Conservation (phyloP, 2,329 filamentous ascomycete genomes). For the Xylaria multiplex region DNA sequence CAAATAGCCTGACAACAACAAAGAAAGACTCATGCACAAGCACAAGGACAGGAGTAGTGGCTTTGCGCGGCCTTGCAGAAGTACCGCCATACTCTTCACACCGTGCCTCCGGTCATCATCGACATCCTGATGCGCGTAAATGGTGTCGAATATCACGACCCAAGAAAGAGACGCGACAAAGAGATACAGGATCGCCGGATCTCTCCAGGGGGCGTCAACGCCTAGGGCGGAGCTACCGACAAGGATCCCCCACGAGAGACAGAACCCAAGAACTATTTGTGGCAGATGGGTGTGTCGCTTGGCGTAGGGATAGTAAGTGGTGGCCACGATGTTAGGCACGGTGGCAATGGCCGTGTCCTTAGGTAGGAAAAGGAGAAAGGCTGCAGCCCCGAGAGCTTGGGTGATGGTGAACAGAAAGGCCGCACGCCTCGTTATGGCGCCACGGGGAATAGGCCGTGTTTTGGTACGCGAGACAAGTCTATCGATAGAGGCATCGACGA, state of each 20-base stretch:
- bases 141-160: slow-evolving; percentile 45
- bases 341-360: slow-evolving; percentile 12
- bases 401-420: slow-evolving; percentile 42
- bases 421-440: slow-evolving; percentile 35
- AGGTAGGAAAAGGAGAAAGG: slow-evolving; percentile 29
- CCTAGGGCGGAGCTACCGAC: slow-evolving; percentile 37
- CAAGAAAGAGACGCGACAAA: slow-evolving; percentile 37
- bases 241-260: slow-evolving; percentile 41
- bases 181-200: slow-evolving; percentile 31
- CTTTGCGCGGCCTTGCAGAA: slow-evolving; percentile 29
- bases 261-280: slow-evolving; percentile 47
- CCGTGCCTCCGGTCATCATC: slow-evolving; percentile 43
- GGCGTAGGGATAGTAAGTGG: slow-evolving; percentile 44
- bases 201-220: slow-evolving; percentile 17
- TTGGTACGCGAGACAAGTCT: slow-evolving; percentile 37
- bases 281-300: slow-evolving; percentile 45
- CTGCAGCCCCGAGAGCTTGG: slow-evolving; percentile 30
- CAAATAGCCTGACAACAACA: too few species aligned
- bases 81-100: slow-evolving; percentile 44
- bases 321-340: slow-evolving; percentile 35
- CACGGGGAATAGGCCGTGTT: slow-evolving; percentile 45
- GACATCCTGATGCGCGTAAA: slow-evolving; percentile 47
- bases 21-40: too few species aligned
- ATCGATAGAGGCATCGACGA: slow-evolving; percentile 45
- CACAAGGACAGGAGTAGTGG: too few species aligned